These are phyloP conservation scores for Hypericum perforatum DNA, from an alignment of 345 rosid genomes.

Conservation along the genomic window DNA sequence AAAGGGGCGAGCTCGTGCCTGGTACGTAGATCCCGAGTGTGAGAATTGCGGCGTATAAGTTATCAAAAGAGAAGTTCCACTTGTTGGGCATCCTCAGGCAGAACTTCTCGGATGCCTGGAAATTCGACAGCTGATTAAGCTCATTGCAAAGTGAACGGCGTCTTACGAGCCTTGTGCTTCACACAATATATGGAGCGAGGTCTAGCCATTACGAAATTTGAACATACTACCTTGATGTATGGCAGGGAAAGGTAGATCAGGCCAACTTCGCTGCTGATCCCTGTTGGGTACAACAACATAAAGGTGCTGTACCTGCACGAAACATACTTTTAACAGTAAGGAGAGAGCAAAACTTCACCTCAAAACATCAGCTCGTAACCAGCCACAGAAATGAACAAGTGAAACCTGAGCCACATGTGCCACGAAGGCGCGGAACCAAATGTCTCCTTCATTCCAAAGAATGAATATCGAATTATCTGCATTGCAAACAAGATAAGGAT, in stretches of 20 bases:
- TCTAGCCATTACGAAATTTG: background rate
- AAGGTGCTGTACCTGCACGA: constrained; percentile 77
- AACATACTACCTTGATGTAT: constrained; percentile 55
- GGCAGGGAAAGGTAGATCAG: constrained; percentile 68
- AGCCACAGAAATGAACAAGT: background rate
- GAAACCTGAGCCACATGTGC: constrained; percentile 92
- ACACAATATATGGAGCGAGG: background rate
- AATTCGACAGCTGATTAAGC: too few species aligned
- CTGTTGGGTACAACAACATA: constrained; percentile 62
- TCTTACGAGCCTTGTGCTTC: too few species aligned
- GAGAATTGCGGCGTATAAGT: constrained; percentile 52
- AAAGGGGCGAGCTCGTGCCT: constrained; percentile 38
- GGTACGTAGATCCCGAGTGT: constrained; percentile 70
- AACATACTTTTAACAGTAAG: constrained; percentile 5
- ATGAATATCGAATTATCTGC: constrained; percentile 85
- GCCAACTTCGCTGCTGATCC: constrained; percentile 93
- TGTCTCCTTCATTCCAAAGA: constrained; percentile 86
- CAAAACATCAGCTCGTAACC: background rate
- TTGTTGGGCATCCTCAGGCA: constrained; percentile 79
- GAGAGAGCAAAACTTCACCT: background rate
- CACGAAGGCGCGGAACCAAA: constrained; percentile 82
- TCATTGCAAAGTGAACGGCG: too few species aligned
- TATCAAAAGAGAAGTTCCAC: constrained; percentile 77
- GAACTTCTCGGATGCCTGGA: constrained; percentile 68
- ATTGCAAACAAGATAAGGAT: constrained; percentile 7